Conservation (phyloP, 495 filamentous ascomycete genomes). For the Thermothielavioides terrestris region DNA sequence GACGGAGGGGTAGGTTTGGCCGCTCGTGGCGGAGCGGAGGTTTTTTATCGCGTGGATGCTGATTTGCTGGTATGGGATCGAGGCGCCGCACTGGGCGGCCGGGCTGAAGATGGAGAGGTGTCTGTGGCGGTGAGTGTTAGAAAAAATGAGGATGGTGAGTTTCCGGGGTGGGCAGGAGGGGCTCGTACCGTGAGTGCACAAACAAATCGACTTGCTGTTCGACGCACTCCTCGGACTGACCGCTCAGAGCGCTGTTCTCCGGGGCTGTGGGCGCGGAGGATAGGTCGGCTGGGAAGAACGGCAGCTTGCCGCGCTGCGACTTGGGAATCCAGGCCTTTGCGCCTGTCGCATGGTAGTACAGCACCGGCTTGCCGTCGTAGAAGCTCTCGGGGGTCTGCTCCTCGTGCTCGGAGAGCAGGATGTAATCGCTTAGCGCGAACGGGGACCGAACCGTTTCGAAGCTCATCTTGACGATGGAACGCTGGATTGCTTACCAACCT, state of each 20-base stretch:
- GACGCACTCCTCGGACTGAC: constrained; percentile 22
- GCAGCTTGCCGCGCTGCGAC: constrained; percentile 36
- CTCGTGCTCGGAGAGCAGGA: constrained; percentile 68
- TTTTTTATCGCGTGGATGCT: constrained; percentile 81
- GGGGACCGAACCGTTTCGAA: constrained; percentile 34
- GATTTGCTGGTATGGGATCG: constrained; percentile 81
- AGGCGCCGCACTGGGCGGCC: constrained; percentile 50
- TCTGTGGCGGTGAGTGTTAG: constrained; percentile 33
- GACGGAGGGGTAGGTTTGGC: constrained; percentile 46
- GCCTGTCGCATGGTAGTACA: constrained; percentile 61
- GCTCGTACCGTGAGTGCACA: constrained; percentile 66
- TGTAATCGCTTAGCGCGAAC: constrained; percentile 49
- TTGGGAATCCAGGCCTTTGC: constrained; percentile 51
- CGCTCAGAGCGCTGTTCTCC: constrained; percentile 28
- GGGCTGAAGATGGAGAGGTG: constrained; percentile 66
- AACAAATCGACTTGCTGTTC: constrained; percentile 58
- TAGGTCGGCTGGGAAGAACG: constrained; percentile 41
- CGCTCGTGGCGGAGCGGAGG: constrained; percentile 14
- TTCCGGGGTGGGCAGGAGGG: background rate
- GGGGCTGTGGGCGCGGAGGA: constrained; percentile 22
- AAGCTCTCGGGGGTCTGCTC: constrained; percentile 78
- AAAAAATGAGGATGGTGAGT: background rate
- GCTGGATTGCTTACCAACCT: too few relatives aligned
- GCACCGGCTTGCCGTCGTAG: constrained; percentile 66
- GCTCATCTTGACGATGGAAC: constrained; percentile 26